Base-by-base conservation (phyloP, 2,329 filamentous ascomycete species). In the Colletotrichum sp. region DNA sequence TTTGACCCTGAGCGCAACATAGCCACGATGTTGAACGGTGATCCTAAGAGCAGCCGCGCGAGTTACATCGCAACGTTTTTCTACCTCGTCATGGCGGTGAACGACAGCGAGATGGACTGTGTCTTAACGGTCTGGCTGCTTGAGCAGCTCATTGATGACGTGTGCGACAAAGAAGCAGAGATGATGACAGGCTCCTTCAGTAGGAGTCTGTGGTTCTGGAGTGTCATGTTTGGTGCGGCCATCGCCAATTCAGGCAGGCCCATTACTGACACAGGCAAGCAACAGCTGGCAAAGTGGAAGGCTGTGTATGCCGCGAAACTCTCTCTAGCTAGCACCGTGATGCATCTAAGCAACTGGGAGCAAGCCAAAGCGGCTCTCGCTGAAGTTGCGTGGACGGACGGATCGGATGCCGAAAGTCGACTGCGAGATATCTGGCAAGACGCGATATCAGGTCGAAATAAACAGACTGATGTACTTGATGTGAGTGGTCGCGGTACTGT, bases 61-160 rank as follows among this genome's bases (percentile, higher is more conserved):
- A 86, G 85, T 70, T 88, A 87, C 79, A 86, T 88, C 70, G 85
- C 86, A 55, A 87, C 86, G 39, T 87, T 87, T 79, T 86, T 88
- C 79, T 88, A 88, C 78, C 83, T 88, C 56, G 85, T 86, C 80
- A 84, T 87, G 62, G 86, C 87, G 75, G 79, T 88, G 73, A 85
- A 86, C 52, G 83, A 86, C 69, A 83, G 81, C 48, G 80, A 82
- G 36, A 83, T 88, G 52, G 86, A 87, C 75, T 84, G 85, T 30
- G 86, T 87, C 70, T 82, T 88, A 48, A 82, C 86, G 8, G 86
- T 85, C 74, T 87, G 86, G 86, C 84, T 87, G 61, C 82, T 88
- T 60, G 86, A 88, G 78, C 86, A 88, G 74, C 81, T 88, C 62
- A 83, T 87, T 16, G 85, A 85, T 66, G 86, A 88, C 71, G 84